Evolutionary conservation across 1,284 basidiomycete genomes (phyloP).

Genomic region (Cryptococcus sp.): DNA sequence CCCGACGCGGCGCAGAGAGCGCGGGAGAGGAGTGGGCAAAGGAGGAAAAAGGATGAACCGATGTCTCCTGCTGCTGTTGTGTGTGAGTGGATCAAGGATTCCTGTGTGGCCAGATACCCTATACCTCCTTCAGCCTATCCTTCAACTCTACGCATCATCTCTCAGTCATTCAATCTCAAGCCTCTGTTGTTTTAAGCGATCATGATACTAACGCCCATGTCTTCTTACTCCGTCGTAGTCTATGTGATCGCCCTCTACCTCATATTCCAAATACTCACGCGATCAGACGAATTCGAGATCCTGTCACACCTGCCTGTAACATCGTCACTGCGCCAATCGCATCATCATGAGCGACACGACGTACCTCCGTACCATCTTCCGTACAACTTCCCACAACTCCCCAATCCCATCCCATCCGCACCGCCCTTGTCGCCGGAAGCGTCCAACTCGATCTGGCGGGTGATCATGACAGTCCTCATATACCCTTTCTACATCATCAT

Average conservation of each 20-base stretch:
- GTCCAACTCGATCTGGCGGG: conserved; percentile 25
- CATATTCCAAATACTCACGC: conserved; percentile 48
- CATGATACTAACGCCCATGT: neutral
- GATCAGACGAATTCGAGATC: conserved; percentile 46
- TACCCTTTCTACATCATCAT: conserved; percentile 44
- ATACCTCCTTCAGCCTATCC: neutral
- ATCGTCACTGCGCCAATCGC: conserved; percentile 23
- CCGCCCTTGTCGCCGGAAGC: conserved; percentile 4
- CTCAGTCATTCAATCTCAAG: neutral
- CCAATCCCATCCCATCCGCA: conserved; percentile 23
- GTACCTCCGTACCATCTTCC: conserved; percentile 34
- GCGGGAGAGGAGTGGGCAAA: conserved; percentile 1
- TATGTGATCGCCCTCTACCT: conserved; percentile 48
- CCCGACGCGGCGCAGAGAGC: neutral
- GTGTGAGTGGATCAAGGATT: conserved; percentile 32
- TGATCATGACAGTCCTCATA: conserved; percentile 26
- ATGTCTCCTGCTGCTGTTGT: conserved; percentile 47
- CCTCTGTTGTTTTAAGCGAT: neutral
- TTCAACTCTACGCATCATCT: neutral
- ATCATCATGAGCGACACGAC: conserved; percentile 11
- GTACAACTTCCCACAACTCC: conserved; percentile 33
- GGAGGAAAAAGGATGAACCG: conserved; percentile 41
- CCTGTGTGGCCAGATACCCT: neutral
- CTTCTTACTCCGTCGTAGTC: conserved; percentile 24
- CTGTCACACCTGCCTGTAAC: conserved; percentile 35